These are phyloP conservation scores for Cyberlindnera maclurae DNA, from an alignment of 805 yeast species.

Conservation along the genomic window DNA sequence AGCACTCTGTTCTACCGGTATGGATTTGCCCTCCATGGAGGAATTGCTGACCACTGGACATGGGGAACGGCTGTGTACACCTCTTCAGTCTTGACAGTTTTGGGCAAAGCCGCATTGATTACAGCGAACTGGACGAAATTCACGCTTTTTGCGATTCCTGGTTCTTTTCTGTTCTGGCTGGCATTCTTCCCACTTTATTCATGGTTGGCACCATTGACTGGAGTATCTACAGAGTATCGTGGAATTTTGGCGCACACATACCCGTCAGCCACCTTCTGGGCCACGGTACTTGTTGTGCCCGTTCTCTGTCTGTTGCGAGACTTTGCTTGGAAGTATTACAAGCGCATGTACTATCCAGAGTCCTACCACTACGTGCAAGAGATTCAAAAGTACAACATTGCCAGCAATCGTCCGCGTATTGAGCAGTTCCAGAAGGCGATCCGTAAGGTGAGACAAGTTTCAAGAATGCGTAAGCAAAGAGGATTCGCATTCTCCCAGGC, in stretches of 20 bases:
- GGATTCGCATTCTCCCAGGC: constrained; percentile 98
- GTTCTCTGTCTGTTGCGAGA: constrained; percentile 77
- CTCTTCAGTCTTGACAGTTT: constrained; percentile 76
- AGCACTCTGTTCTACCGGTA: constrained; percentile 58
- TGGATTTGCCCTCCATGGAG: constrained; percentile 66
- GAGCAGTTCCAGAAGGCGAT: constrained; percentile 96
- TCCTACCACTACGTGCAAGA: constrained; percentile 94
- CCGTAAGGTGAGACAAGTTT: constrained; percentile 95
- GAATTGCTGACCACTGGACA: constrained; percentile 80
- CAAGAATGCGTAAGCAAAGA: constrained; percentile 95
- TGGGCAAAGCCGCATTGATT: constrained; percentile 91
- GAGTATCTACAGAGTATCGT: constrained; percentile 75
- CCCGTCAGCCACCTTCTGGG: constrained; percentile 79
- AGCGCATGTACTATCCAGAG: constrained; percentile 87
- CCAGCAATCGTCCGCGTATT: constrained; percentile 91
- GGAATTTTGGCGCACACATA: constrained; percentile 77
- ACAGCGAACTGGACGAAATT: constrained; percentile 94
- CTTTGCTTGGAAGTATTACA: constrained; percentile 88
- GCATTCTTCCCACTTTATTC: constrained; percentile 84
- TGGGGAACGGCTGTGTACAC: constrained; percentile 93
- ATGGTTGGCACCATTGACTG: constrained; percentile 71
- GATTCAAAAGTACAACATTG: constrained; percentile 90
- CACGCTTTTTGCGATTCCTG: constrained; percentile 89
- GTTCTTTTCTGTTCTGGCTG: constrained; percentile 82
- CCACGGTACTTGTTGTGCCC: constrained; percentile 69